phyloP scores from a whole-genome alignment of 1,284 basidiomycete species.

The Ceratobasidium sp. region DNA sequence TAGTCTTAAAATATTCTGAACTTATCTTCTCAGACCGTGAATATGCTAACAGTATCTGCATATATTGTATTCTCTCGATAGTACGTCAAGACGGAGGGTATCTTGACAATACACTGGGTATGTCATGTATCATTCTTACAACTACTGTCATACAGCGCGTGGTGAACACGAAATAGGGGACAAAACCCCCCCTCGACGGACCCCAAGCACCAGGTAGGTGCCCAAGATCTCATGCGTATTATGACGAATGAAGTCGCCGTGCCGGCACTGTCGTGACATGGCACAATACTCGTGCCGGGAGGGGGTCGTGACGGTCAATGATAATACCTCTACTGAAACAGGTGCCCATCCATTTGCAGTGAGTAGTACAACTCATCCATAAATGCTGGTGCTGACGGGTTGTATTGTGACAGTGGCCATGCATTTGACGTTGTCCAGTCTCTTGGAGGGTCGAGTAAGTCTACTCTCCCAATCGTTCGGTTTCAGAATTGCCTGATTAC shows the following conservation, averaged over 20 bases:
- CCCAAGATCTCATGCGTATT: background rate
- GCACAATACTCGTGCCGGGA: background rate
- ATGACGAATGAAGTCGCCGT: background rate
- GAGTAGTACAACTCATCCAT: background rate
- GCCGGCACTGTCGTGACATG: background rate
- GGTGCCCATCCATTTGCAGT: background rate
- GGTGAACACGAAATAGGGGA: background rate
- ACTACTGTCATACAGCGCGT: background rate
- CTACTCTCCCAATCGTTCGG: background rate
- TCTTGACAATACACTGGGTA: background rate
- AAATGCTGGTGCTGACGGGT: background rate
- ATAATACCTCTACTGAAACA: background rate
- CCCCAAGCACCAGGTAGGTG: background rate
- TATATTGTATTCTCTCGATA: background rate
- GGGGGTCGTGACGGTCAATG: background rate
- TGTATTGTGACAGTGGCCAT: constrained; percentile 53
- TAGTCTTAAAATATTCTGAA: background rate
- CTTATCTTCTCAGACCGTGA: background rate
- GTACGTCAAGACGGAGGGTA: background rate
- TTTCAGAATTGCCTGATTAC: background rate
- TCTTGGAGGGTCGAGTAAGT: constrained; percentile 22
- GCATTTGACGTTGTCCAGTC: constrained; percentile 58
- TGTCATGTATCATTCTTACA: background rate
- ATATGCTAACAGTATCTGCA: background rate
- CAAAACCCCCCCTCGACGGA: background rate